These are phyloP conservation scores for Scenedesmus sp. DNA, from an alignment of 163 green algal species.

Conservation along the genomic window DNA sequence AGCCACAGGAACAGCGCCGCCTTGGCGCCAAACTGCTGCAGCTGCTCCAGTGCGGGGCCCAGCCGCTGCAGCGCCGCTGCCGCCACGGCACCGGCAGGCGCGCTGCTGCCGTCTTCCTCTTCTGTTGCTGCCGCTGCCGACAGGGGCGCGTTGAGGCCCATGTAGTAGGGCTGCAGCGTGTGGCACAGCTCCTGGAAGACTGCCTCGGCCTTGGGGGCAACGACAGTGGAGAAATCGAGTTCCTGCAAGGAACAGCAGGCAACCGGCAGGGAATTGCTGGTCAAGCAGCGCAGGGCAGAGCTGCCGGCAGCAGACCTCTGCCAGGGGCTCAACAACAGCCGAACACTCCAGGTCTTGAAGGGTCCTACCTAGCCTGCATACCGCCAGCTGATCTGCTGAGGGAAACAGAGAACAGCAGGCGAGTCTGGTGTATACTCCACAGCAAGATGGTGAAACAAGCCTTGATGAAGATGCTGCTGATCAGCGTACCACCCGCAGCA, in stretches of 20 bases:
- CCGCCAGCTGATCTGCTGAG: no score
- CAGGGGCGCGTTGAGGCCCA: conserved; percentile 21
- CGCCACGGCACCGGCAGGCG: neutral
- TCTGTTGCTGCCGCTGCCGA: neutral
- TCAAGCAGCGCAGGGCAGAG: no score
- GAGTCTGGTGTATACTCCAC: neutral
- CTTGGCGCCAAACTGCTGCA: conserved; percentile 46
- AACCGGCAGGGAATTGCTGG: no score
- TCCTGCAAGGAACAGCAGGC: conserved; percentile 55
- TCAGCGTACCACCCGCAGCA: neutral
- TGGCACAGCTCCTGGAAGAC: conserved; percentile 54
- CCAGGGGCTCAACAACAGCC: conserved; percentile 57
- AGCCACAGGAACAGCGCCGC: conserved; percentile 69
- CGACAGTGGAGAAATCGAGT: conserved; percentile 59
- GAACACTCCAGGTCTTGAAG: conserved; percentile 60
- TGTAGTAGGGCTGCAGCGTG: conserved; percentile 40
- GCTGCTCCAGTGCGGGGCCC: conserved; percentile 30
- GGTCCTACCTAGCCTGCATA: no score
- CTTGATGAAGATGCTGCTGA: neutral
- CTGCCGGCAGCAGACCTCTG: conserved; percentile 51
- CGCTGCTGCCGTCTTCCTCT: neutral
- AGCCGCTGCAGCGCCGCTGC: conserved; percentile 2
- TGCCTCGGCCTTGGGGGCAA: conserved; percentile 57
- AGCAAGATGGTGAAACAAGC: neutral
- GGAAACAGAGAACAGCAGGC: no score